Conservation (phyloP, 345 rosid genomes). For the Schrenkiella parvula region DNA sequence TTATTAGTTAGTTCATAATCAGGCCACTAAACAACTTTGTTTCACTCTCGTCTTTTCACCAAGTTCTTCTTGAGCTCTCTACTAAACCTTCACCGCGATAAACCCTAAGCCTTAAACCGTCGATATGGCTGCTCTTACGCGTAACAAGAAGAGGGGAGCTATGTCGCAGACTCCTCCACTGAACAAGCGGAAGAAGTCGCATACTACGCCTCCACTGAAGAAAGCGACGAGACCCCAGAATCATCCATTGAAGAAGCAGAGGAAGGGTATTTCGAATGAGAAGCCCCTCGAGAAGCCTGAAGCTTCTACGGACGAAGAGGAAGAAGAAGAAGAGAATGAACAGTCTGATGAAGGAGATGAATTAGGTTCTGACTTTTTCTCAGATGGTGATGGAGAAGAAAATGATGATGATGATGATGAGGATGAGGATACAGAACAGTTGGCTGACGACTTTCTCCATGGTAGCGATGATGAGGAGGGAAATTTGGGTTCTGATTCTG, state of each 20-base stretch:
- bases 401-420: not conserved
- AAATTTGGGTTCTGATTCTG: conserved; percentile 38
- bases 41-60: not conserved
- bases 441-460: conserved; percentile 11
- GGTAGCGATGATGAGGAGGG: conserved; percentile 33
- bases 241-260: conserved; percentile 54
- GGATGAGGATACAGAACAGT: not conserved
- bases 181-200: not conserved
- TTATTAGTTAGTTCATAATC: not conserved
- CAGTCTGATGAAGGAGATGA: conserved; percentile 33
- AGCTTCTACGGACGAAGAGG: conserved; percentile 37
- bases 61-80: not conserved
- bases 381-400: conserved; percentile 13
- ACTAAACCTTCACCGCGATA: conserved; percentile 22
- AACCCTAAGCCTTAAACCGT: conserved; percentile 22
- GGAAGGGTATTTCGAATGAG: conserved; percentile 32
- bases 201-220: not conserved
- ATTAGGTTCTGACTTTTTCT: conserved; percentile 21
- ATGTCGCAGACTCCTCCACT: conserved; percentile 35
- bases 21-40: not conserved
- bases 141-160: conserved; percentile 49
- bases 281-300: conserved; percentile 45
- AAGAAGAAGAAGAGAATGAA: conserved; percentile 36
- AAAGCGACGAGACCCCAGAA: conserved; percentile 30
- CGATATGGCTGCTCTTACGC: conserved; percentile 39